Evolutionary conservation across 2,329 filamentous ascomycete species (phyloP).

Genomic region (Calonectria hongkongensis): DNA sequence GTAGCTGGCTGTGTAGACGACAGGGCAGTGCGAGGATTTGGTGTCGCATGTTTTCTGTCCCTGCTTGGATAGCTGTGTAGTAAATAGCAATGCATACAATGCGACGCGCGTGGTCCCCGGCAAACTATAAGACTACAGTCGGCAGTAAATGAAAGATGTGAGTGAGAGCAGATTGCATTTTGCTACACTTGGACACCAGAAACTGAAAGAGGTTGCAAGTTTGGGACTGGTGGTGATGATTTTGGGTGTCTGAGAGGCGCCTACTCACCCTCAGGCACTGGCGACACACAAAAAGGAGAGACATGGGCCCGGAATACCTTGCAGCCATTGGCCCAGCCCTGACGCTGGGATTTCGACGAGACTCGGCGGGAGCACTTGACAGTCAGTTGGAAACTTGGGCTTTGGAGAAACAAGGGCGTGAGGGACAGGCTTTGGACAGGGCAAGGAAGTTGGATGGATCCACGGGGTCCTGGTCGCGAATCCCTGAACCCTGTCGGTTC

Average conservation of each 20-base stretch:
- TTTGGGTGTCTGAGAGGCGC: conserved; percentile 26
- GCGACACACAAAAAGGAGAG: conserved; percentile 32
- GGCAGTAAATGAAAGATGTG: neutral
- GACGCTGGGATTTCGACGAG: conserved; percentile 24
- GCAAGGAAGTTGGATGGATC: conserved; percentile 40
- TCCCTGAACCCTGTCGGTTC: conserved; percentile 38
- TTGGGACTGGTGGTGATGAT: conserved; percentile 15
- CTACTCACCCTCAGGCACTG: conserved; percentile 35
- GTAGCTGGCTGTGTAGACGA: too few species aligned
- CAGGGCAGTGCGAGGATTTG: too few species aligned
- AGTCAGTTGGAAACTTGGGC: conserved; percentile 27
- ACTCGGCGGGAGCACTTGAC: conserved; percentile 30
- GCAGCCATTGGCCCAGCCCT: conserved; percentile 31
- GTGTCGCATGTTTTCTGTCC: too few species aligned
- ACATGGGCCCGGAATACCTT: conserved; percentile 22
- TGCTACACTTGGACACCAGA: conserved; percentile 11
- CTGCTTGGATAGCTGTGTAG: neutral
- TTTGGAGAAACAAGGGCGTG: conserved; percentile 19
- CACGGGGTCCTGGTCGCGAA: conserved; percentile 43
- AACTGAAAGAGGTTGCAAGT: conserved; percentile 21
- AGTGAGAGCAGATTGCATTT: conserved; percentile 11
- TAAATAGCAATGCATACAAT: conserved; percentile 21
- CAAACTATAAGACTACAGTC: neutral
- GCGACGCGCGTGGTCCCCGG: neutral
- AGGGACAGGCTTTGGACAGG: conserved; percentile 35